These are phyloP conservation scores for Pseudopyrenochaeta lycopersici DNA, from an alignment of 2,329 filamentous ascomycete genomes.

Conservation along the genomic window DNA sequence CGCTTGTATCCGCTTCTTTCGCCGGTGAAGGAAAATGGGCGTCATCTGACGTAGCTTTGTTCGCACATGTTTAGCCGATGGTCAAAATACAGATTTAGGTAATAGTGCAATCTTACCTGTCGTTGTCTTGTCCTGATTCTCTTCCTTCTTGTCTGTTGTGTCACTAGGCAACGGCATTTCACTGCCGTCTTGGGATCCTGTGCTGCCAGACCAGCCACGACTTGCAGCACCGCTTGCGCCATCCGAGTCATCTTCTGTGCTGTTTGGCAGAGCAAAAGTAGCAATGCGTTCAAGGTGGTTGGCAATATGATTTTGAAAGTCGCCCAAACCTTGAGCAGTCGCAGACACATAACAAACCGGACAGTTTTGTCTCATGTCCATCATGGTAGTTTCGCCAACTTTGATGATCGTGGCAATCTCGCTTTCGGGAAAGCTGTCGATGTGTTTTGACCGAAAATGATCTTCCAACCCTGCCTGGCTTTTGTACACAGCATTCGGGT, in stretches of 20 bases:
- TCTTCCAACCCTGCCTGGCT: slow-evolving; percentile 32
- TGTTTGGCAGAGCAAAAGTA: slow-evolving; percentile 43
- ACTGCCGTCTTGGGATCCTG: slow-evolving; percentile 26
- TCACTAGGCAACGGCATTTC: slow-evolving; percentile 27
- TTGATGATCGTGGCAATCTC: slow-evolving; percentile 42
- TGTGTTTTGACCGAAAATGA: slow-evolving; percentile 42
- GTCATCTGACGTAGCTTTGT: not conserved
- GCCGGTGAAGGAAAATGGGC: not conserved
- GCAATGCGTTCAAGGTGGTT: slow-evolving; percentile 49
- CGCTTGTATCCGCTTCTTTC: not conserved
- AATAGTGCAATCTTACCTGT: not conserved
- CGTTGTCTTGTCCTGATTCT: not conserved
- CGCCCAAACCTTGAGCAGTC: slow-evolving; percentile 30
- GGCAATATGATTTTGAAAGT: slow-evolving; percentile 46
- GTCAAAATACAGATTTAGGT: not conserved
- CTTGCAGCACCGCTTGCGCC: slow-evolving; percentile 44
- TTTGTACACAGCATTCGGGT: slow-evolving; percentile 39
- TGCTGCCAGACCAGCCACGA: slow-evolving; percentile 29
- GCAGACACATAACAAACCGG: slow-evolving; percentile 42
- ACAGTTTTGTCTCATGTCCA: slow-evolving; percentile 41
- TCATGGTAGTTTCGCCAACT: slow-evolving; percentile 42
- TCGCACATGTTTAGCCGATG: not conserved
- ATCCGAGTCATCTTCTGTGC: slow-evolving; percentile 37
- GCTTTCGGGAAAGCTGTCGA: slow-evolving; percentile 36
- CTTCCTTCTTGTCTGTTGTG: not conserved